Base-by-base conservation (phyloP, 2,329 filamentous ascomycete genomes). In the Talaromyces sp. region DNA sequence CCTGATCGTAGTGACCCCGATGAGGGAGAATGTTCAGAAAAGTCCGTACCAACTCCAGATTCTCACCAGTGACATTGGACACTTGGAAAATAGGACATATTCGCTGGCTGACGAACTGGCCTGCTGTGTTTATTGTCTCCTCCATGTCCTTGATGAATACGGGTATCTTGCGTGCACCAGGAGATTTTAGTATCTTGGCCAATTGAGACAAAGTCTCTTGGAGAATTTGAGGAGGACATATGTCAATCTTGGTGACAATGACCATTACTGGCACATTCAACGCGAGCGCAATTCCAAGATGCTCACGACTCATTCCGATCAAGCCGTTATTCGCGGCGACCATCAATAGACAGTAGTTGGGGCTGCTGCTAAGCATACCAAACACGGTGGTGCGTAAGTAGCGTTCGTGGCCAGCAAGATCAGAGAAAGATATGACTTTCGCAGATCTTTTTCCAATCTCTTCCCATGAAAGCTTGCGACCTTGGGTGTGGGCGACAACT, bases 31-130 rank as follows among this genome's bases (percentile, higher is more conserved):
- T 96, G 66, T 97, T 97, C 49, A 99, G 77, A 72, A 99, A 99
- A 0, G 88, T 90, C 49, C 93, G 88, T 4, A 99, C 91, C 4
- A 97, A 82, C 58, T 97, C 90, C 41, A 99, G 82, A 56, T 90
- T 91, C 72, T 95, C 85, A 41, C 94, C 94, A 0, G 94, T 97
- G 29, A 99, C 94, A 67, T 99, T 99, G 62, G 93, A 97, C 10
- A 99, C 91, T 68, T 97, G 92, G 76, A 99, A 99, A 59, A 99
- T 88, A 11, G 94, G 94, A 68, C 93, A 97, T 68, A 99, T 97
- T 36, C 94, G 85, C 73, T 95, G 89, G 64, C 89, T 94, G 63
- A 97, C 90, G 66, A 99, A 97, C 71, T 97, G 94, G 0, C 90
- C 93, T 9, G 94, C 93, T 0, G 94, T 99, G 70, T 94, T 92